These are phyloP conservation scores for Verticillium dahliae DNA, from an alignment of 2,329 filamentous ascomycete species.

Conservation along the genomic window DNA sequence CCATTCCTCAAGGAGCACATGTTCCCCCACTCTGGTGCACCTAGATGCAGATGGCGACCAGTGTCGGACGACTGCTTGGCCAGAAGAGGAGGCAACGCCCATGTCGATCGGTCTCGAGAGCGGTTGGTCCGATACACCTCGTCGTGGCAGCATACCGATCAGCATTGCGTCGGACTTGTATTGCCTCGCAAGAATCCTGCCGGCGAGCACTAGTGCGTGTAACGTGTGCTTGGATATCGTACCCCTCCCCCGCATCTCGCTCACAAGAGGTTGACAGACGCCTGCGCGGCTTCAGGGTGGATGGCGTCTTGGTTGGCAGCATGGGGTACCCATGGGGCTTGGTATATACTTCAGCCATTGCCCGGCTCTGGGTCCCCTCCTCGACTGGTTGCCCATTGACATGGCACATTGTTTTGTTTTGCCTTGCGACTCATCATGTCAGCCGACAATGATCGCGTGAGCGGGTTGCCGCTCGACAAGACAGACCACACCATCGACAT, in stretches of 20 bases:
- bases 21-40: not conserved
- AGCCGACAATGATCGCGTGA: not conserved
- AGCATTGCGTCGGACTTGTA: not conserved
- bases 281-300: not conserved
- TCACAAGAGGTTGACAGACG: too few relatives aligned
- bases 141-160: not conserved
- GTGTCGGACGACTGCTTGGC: not conserved
- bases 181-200: not conserved
- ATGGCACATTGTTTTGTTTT: not conserved
- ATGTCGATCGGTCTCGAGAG: not conserved
- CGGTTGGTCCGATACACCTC: not conserved
- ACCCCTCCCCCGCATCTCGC: not conserved
- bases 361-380: not conserved
- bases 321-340: not conserved
- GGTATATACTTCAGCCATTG: not conserved
- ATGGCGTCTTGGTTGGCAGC: not conserved
- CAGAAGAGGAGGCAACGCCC: not conserved
- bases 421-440: not conserved
- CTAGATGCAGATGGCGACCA: not conserved
- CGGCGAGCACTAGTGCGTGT: not conserved
- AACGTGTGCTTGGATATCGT: slow-evolving; percentile 1
- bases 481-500: not conserved
- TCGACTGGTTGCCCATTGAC: not conserved
- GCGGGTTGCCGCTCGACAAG: not conserved
- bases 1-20: not conserved